phyloP scores from a whole-genome alignment of 352 stramenopile genomes.

The Phytopythium vexans region DNA sequence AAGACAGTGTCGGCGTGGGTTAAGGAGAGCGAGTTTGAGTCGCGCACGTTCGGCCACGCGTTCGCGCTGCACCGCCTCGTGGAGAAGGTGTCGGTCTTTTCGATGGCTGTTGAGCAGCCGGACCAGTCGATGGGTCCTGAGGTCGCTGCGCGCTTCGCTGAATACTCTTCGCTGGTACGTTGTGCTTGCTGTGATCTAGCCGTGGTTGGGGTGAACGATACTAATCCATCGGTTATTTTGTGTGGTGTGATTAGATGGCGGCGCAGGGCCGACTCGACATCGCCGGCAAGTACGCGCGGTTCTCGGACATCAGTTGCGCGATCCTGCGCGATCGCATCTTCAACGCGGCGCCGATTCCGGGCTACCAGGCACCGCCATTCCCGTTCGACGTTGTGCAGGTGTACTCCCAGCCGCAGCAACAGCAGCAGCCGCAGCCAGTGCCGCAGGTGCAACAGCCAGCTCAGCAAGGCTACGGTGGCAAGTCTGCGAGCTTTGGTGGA shows the following conservation, averaged over 20 bases:
- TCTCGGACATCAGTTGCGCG: conserved; percentile 65
- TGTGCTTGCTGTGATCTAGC: conserved; percentile 8
- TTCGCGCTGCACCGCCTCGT: conserved; percentile 94
- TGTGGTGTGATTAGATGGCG: conserved; percentile 65
- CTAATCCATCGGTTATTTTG: neutral
- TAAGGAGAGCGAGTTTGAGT: conserved; percentile 85
- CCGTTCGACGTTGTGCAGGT: conserved; percentile 81
- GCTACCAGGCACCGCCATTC: conserved; percentile 79
- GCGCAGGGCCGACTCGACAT: conserved; percentile 91
- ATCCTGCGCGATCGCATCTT: conserved; percentile 88
- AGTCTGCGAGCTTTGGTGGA: conserved; percentile 21
- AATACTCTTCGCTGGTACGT: conserved; percentile 87
- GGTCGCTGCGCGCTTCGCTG: conserved; percentile 87
- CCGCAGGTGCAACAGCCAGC: conserved; percentile 29
- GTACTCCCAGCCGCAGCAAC: conserved; percentile 43
- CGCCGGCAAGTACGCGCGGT: conserved; percentile 91
- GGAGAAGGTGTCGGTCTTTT: conserved; percentile 96
- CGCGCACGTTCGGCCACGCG: conserved; percentile 59
- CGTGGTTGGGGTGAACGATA: conserved; percentile 1
- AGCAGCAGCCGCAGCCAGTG: conserved; percentile 38
- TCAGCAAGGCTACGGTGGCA: conserved; percentile 33
- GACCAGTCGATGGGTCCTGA: conserved; percentile 86
- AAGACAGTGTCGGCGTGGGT: conserved; percentile 88
- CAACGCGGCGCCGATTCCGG: conserved; percentile 71
- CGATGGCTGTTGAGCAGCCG: conserved; percentile 81